Conservation (phyloP, 164 flowering plant genomes). For the Chimonanthus salicifolius region DNA sequence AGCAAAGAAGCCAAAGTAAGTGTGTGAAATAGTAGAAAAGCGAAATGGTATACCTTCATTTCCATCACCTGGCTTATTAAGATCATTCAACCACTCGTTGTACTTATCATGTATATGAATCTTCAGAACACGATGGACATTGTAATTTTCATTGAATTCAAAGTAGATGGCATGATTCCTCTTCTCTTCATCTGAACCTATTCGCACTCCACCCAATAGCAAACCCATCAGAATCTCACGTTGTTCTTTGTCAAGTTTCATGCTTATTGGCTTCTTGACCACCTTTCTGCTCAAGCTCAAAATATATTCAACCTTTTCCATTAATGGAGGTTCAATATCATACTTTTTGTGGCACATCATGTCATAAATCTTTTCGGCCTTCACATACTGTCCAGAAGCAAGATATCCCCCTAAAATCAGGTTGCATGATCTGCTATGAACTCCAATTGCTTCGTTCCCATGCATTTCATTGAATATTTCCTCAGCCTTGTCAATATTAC, state of each 20-base stretch:
- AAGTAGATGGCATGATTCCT: slow-evolving; percentile 50
- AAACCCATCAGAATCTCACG: slow-evolving; percentile 81
- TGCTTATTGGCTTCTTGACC: slow-evolving; percentile 39
- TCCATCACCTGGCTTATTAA: slow-evolving; percentile 23
- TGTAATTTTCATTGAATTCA: slow-evolving; percentile 47
- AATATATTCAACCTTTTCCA: slow-evolving; percentile 62
- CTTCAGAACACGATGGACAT: slow-evolving; percentile 44
- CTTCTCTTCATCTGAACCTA: slow-evolving; percentile 54
- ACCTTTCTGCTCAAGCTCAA: slow-evolving; percentile 51
- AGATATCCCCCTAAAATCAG: slow-evolving; percentile 59
- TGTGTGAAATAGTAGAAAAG: slow-evolving; percentile 50
- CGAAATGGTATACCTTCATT: slow-evolving; percentile 44
- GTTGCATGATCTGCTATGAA: slow-evolving; percentile 63
- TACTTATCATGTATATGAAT: slow-evolving; percentile 51
- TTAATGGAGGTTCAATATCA: slow-evolving; percentile 48
- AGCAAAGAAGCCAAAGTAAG: slow-evolving; percentile 74
- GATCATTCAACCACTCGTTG: slow-evolving; percentile 69
- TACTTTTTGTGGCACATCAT: slow-evolving; percentile 77
- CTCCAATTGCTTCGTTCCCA: slow-evolving; percentile 46
- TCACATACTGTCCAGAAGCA: slow-evolving; percentile 36
- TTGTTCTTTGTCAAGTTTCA: slow-evolving; percentile 75
- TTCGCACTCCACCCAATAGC: slow-evolving; percentile 70
- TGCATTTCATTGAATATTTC: slow-evolving; percentile 64
- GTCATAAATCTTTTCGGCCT: slow-evolving; percentile 67
- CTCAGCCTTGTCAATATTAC: slow-evolving; percentile 61